phyloP scores from a whole-genome alignment of 139 green algal species.

The Penium margaritaceum region DNA sequence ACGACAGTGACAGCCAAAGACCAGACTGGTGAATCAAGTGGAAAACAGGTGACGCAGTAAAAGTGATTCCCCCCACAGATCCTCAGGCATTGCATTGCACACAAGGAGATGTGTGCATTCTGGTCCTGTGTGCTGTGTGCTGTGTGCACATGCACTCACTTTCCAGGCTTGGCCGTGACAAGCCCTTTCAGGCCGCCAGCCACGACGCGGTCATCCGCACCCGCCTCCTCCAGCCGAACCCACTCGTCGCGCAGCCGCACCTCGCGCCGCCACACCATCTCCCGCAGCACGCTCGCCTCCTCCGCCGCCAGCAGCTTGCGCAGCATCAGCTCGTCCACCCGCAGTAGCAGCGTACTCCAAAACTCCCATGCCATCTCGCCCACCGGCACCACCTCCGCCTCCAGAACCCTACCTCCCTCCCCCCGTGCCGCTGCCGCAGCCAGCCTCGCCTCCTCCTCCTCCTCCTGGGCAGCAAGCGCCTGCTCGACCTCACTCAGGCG shows the following conservation, averaged over 20 bases:
- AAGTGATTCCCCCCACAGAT: no score
- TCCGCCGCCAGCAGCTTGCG: slow-evolving; percentile 15
- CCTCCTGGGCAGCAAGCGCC: not conserved
- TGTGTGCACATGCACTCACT: no score
- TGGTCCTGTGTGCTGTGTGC: not conserved
- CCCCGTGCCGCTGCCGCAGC: not conserved
- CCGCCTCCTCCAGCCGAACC: not conserved
- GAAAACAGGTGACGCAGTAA: no score
- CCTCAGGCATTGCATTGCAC: no score
- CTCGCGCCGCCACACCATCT: slow-evolving; percentile 28
- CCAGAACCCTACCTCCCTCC: not conserved
- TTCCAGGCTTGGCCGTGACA: slow-evolving; percentile 2
- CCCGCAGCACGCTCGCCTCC: slow-evolving; percentile 19
- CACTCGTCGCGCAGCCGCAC: slow-evolving; percentile 25
- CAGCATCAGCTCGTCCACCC: slow-evolving; percentile 37
- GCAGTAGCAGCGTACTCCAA: slow-evolving; percentile 36
- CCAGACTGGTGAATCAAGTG: no score
- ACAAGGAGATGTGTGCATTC: not conserved
- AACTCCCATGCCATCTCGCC: slow-evolving; percentile 41
- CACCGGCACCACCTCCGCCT: slow-evolving; percentile 18
- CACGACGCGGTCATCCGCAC: not conserved
- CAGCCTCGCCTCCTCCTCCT: not conserved
- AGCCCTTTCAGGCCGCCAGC: not conserved
- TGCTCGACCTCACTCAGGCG: not conserved
- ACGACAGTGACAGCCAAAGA: no score